Conservation (phyloP, 208 protist species). For the Phytomonas sp. region DNA sequence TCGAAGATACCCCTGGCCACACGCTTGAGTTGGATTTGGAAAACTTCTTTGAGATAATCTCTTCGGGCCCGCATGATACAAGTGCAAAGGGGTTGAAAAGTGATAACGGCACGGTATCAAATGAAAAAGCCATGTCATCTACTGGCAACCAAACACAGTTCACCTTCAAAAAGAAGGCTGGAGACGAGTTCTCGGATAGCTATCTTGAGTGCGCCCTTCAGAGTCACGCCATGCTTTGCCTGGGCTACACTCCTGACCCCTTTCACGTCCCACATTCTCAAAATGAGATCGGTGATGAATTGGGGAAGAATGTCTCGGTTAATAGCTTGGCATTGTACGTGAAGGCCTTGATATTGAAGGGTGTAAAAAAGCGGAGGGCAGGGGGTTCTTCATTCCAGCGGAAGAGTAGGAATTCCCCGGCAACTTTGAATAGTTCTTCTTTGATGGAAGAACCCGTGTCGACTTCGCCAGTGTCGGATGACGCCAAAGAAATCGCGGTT, state of each 20-base stretch:
- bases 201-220: slow-evolving; percentile 58
- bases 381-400: not conserved
- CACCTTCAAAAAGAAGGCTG: slow-evolving; percentile 10
- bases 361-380: not conserved
- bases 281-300: not conserved
- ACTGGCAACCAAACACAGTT: not conserved
- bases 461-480: not conserved
- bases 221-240: slow-evolving; percentile 45
- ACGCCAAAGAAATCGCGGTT: not conserved
- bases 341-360: not conserved
- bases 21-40: slow-evolving; percentile 21
- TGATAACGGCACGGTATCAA: not conserved
- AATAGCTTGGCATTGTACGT: not conserved
- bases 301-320: not conserved
- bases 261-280: slow-evolving; percentile 7
- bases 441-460: not conserved
- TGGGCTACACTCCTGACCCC: slow-evolving; percentile 23
- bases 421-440: not conserved
- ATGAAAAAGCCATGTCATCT: not conserved
- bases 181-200: slow-evolving; percentile 13
- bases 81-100: not conserved
- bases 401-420: not conserved
- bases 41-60: slow-evolving; percentile 18
- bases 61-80: not conserved
- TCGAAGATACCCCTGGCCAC: slow-evolving; percentile 26